A percentile compares a stretch with the other conserved stretches of the same genome.
These are phyloP conservation scores for Logfia minima DNA, from an alignment of 129 eudicot species.

Conservation along the genomic window DNA sequence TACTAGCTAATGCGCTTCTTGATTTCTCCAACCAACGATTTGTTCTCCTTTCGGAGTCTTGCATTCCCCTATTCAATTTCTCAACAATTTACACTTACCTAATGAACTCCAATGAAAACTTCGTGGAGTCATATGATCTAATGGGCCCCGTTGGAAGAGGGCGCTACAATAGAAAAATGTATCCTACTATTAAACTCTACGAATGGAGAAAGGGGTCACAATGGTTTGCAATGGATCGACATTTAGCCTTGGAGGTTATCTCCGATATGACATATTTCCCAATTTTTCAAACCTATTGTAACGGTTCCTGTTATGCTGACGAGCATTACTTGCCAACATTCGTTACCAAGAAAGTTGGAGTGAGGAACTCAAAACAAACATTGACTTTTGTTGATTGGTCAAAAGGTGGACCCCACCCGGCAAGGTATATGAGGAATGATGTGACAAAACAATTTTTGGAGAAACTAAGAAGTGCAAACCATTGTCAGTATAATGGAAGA, in stretches of 20 bases:
- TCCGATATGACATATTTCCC: slow-evolving; percentile 56
- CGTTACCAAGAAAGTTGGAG: slow-evolving; percentile 44
- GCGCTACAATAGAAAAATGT: slow-evolving; percentile 56
- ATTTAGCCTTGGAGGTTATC: slow-evolving; percentile 60
- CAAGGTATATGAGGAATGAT: slow-evolving; percentile 46
- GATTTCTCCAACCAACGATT: slow-evolving; percentile 77
- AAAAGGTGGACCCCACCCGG: slow-evolving; percentile 81
- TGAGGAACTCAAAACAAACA: slow-evolving; percentile 56
- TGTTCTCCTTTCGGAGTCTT: slow-evolving; percentile 88
- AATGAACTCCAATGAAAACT: slow-evolving; percentile 54
- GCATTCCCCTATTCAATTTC: slow-evolving; percentile 86
- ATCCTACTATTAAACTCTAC: slow-evolving; percentile 47
- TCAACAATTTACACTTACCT: slow-evolving; percentile 65
- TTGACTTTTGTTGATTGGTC: slow-evolving; percentile 90
- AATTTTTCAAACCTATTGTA: slow-evolving; percentile 53
- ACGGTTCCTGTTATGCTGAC: slow-evolving; percentile 62
- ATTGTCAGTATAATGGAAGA: slow-evolving; percentile 67
- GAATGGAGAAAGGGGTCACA: slow-evolving; percentile 94
- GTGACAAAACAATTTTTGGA: slow-evolving; percentile 50
- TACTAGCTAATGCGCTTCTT: slow-evolving; percentile 85
- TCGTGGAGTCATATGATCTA: slow-evolving; percentile 64
- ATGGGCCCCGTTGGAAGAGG: slow-evolving; percentile 67
- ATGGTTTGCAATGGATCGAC: slow-evolving; percentile 73
- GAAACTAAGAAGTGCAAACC: slow-evolving; percentile 51
- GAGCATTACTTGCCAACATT: slow-evolving; percentile 88